Conservation (phyloP, 495 filamentous ascomycete genomes). For the Amorphotheca resinae region DNA sequence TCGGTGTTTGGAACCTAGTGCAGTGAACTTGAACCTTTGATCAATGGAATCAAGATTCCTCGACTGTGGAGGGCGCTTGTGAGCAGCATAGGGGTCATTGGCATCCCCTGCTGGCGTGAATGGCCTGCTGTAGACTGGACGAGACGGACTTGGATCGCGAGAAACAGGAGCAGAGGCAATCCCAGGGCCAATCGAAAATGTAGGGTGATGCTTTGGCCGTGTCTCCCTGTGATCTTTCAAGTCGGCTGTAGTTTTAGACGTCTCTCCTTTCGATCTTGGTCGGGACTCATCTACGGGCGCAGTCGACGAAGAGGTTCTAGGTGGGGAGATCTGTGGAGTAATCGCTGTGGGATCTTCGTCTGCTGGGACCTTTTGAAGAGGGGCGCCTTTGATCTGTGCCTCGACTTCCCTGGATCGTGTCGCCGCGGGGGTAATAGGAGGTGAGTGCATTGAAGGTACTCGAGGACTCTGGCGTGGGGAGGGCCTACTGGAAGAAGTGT, state of each 20-base stretch:
- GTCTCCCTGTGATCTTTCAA: constrained; percentile 2
- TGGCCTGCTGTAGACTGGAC: constrained; percentile 46
- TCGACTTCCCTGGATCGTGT: constrained; percentile 42
- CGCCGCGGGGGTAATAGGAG: constrained; percentile 77
- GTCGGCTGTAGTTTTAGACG: constrained; percentile 8
- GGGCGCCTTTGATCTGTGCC: constrained; percentile 18
- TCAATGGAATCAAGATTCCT: constrained; percentile 60
- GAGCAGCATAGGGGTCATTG: constrained; percentile 82
- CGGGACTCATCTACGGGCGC: constrained; percentile 18
- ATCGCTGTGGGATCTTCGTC: constrained; percentile 39
- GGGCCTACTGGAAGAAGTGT: constrained; percentile 17
- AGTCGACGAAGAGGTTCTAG: constrained; percentile 25
- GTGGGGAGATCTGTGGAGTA: constrained; percentile 52
- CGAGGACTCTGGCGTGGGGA: constrained; percentile 23
- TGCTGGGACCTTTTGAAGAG: constrained; percentile 21
- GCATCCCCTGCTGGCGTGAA: constrained; percentile 70
- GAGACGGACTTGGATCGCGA: constrained; percentile 49
- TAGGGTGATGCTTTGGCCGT: constrained; percentile 41
- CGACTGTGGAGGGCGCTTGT: constrained; percentile 61
- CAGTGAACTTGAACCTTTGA: constrained; percentile 66
- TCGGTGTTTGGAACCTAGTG: constrained; percentile 35
- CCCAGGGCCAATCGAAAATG: constrained; percentile 56
- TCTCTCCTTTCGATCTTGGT: constrained; percentile 12
- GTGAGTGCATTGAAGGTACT: constrained; percentile 61
- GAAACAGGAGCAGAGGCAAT: constrained; percentile 53